A percentile compares a stretch with the other conserved stretches of the same genome.
Evolutionary conservation across 2,329 filamentous ascomycete species (phyloP).

Genomic region (Pseudogymnoascus sp.): DNA sequence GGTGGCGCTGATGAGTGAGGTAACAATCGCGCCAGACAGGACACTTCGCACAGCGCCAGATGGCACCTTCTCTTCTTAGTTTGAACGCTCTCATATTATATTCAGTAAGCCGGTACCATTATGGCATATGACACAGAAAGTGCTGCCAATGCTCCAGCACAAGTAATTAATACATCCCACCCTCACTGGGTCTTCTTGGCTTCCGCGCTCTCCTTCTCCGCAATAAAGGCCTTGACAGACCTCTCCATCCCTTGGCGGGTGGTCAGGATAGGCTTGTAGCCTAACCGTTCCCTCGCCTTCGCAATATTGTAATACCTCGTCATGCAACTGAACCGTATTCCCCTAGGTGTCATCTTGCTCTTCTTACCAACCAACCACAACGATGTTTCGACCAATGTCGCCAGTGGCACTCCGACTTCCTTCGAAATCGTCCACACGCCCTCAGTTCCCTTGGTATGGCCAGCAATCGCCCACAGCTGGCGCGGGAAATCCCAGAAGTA

Average conservation of each 20-base stretch:
- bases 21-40: neutral
- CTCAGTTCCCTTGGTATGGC: conserved; percentile 41
- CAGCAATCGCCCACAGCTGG: conserved; percentile 62
- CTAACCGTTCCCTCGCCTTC: conserved; percentile 63
- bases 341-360: conserved; percentile 39
- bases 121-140: neutral
- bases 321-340: conserved; percentile 59
- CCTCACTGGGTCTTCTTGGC: conserved; percentile 24
- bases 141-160: neutral
- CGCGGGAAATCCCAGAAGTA: conserved; percentile 88
- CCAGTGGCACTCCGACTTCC: conserved; percentile 43
- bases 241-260: conserved; percentile 52
- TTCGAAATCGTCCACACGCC: conserved; percentile 47
- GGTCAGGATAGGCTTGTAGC: conserved; percentile 58
- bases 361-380: conserved; percentile 41
- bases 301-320: conserved; percentile 68
- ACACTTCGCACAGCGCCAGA: neutral
- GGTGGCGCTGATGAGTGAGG: neutral
- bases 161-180: neutral
- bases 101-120: neutral
- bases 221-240: conserved; percentile 21
- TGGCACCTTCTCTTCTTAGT: neutral
- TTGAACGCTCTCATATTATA: neutral
- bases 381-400: conserved; percentile 44
- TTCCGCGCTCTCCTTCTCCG: conserved; percentile 17